Evolutionary conservation across 2,329 filamentous ascomycete species (phyloP), one percentile per base, ranked within the genome.

Genomic region (Phialemonium atrogriseum): DNA sequence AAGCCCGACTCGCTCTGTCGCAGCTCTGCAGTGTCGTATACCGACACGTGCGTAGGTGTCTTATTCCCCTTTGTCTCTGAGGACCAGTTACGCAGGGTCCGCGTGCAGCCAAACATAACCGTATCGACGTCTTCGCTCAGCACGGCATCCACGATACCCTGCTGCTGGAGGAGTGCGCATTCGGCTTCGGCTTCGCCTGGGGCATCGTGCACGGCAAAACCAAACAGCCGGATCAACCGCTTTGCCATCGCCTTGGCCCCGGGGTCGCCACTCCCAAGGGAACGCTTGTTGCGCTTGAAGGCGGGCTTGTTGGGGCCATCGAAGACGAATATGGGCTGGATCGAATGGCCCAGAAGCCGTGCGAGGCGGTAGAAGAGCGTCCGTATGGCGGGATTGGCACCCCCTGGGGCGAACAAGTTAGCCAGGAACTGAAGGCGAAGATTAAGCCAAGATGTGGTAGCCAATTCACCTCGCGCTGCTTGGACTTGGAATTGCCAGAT

Each of bases 401-500:
- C 91, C 27, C 89, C 80, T 77, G 28, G 4, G n/a, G n/a, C n/a
- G n/a, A n/a, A n/a, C n/a, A n/a, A n/a, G n/a, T n/a, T n/a, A n/a
- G 13, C 24, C 12, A 21, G 22, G 21, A 25, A 14, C n/a, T 9
- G 7, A 8, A 20, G 18, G 21, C 15, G 15, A 15, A 27, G 10
- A 9, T n/a, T n/a, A n/a, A n/a, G n/a, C n/a, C n/a, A n/a, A n/a
- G n/a, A n/a, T n/a, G 6, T 10, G 17, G 19, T 10, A 16, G 23
- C 18, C 34, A 12, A 35, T 46, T 19, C 48, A 73, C 76, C 86
- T 62, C 78, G 77, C 12, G 84, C 84, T 10, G 85, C 80, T 51
- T 94, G 87, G 10, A 80, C 80, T 50, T 98, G 91, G 50, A 94
- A 96, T 26, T 94, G 82, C 91, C 91, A 98, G 51, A 98, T 96